Evolutionary conservation across 192 early-diverging fungal species (phyloP).

Genomic region (Entomortierella parvispora): DNA sequence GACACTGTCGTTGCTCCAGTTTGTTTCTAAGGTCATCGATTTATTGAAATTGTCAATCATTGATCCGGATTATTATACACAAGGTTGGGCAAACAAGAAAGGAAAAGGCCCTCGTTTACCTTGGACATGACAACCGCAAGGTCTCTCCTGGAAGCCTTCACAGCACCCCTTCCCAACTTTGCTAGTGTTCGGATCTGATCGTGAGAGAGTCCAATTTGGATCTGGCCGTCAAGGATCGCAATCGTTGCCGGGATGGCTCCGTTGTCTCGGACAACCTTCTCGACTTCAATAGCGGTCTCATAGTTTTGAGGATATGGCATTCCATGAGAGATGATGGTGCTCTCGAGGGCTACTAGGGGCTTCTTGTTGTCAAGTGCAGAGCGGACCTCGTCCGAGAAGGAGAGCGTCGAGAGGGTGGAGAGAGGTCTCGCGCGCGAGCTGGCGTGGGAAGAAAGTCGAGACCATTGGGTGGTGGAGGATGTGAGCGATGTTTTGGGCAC

Average conservation of each 20-base stretch:
- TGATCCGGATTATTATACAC: no score
- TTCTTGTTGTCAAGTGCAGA: constrained; percentile 66
- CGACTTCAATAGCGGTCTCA: constrained; percentile 84
- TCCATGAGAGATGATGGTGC: constrained; percentile 96
- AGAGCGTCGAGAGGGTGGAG: constrained; percentile 19
- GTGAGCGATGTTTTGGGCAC: background rate
- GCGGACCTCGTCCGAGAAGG: constrained; percentile 56
- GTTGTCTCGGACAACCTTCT: constrained; percentile 74
- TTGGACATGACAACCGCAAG: constrained; percentile 79
- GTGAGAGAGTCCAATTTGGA: constrained; percentile 80
- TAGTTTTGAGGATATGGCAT: constrained; percentile 96
- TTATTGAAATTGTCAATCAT: no score
- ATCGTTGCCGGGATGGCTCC: constrained; percentile 90
- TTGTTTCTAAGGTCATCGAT: constrained; percentile 62
- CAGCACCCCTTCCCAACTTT: constrained; percentile 63
- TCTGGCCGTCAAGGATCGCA: constrained; percentile 85
- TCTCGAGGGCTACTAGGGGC: constrained; percentile 93
- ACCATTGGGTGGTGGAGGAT: no score
- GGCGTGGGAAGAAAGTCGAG: background rate
- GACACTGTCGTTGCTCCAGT: constrained; percentile 94
- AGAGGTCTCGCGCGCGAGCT: background rate
- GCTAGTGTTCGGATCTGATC: constrained; percentile 73
- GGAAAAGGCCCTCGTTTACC: constrained; percentile 25
- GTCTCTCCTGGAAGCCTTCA: constrained; percentile 89
- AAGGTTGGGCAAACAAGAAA: background rate